Conservation (phyloP, 2,329 filamentous ascomycete species). For the Aspergillus spinulosporus region DNA sequence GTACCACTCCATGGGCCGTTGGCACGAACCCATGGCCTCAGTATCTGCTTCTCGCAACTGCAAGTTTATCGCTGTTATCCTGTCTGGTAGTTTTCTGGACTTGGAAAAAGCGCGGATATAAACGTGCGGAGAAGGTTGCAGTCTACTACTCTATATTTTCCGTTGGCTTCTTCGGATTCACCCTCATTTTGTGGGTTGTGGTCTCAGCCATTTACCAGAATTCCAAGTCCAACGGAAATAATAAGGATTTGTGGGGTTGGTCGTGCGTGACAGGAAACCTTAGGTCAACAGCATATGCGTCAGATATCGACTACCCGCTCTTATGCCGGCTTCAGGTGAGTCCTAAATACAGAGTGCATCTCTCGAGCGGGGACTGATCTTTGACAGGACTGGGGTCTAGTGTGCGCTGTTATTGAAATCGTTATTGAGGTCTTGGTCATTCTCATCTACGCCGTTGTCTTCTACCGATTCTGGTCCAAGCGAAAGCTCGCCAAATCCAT, state of each 20-base stretch:
- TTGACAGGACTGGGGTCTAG: conserved; percentile 81
- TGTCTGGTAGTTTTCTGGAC: conserved; percentile 78
- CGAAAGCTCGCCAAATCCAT: conserved; percentile 93
- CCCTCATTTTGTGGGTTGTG: conserved; percentile 86
- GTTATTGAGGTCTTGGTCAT: conserved; percentile 91
- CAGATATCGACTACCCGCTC: conserved; percentile 83
- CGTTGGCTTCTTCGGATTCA: conserved; percentile 90
- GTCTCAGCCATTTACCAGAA: conserved; percentile 83
- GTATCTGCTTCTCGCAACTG: conserved; percentile 74
- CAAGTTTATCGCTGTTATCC: conserved; percentile 76
- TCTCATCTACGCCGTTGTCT: conserved; percentile 87
- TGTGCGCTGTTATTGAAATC: conserved; percentile 97
- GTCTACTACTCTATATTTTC: conserved; percentile 96
- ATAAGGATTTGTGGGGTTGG: conserved; percentile 97
- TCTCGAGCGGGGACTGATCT: not conserved
- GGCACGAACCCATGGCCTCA: conserved; percentile 87
- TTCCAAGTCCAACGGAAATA: conserved; percentile 68
- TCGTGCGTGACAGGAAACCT: conserved; percentile 82
- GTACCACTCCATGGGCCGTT: conserved; percentile 78
- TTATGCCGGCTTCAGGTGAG: conserved; percentile 83
- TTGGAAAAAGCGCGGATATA: conserved; percentile 87
- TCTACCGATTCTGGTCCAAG: conserved; percentile 98
- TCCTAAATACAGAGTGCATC: conserved; percentile 1
- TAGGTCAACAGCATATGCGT: conserved; percentile 71
- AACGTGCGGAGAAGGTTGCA: conserved; percentile 84